Evolutionary conservation across 2,329 filamentous ascomycete genomes (phyloP).

Genomic region (Aspergillus sp.): DNA sequence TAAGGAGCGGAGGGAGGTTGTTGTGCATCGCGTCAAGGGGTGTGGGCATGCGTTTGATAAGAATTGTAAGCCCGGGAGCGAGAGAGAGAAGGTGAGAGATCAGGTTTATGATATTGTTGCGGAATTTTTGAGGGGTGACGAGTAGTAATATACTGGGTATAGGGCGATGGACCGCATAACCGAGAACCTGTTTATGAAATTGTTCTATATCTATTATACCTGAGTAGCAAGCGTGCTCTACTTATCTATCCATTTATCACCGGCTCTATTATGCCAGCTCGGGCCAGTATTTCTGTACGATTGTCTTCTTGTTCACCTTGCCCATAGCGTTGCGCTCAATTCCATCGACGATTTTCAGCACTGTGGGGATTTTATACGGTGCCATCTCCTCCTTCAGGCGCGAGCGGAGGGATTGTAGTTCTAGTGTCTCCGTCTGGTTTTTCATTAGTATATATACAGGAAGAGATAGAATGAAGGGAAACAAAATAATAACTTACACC

Average conservation of each 20-base stretch:
- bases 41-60: constrained; percentile 42
- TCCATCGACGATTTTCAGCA: constrained; percentile 74
- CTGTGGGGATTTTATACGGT: constrained; percentile 89
- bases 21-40: constrained; percentile 27
- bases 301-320: constrained; percentile 58
- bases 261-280: constrained; percentile 12
- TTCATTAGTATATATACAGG: constrained; percentile 7
- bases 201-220: constrained; percentile 5
- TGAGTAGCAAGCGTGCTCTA: not conserved
- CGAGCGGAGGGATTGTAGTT: constrained; percentile 32
- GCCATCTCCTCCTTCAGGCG: constrained; percentile 56
- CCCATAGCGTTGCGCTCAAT: constrained; percentile 71
- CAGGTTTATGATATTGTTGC: constrained; percentile 32
- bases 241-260: not conserved
- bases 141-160: not conserved
- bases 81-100: constrained; percentile 25
- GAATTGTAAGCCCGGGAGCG: constrained; percentile 24
- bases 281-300: constrained; percentile 41
- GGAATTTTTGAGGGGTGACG: constrained; percentile 16
- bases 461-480: not conserved
- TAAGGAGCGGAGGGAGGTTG: constrained; percentile 11
- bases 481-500: constrained; percentile 27
- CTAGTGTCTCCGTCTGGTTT: constrained; percentile 26
- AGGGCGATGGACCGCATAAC: not conserved
- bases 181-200: not conserved